Percentiles rank a stretch among this genome's conserved stretches.
These are phyloP conservation scores for Lactifluus hygrophoroides DNA, from an alignment of 768 basidiomycete genomes.

Conservation along the genomic window DNA sequence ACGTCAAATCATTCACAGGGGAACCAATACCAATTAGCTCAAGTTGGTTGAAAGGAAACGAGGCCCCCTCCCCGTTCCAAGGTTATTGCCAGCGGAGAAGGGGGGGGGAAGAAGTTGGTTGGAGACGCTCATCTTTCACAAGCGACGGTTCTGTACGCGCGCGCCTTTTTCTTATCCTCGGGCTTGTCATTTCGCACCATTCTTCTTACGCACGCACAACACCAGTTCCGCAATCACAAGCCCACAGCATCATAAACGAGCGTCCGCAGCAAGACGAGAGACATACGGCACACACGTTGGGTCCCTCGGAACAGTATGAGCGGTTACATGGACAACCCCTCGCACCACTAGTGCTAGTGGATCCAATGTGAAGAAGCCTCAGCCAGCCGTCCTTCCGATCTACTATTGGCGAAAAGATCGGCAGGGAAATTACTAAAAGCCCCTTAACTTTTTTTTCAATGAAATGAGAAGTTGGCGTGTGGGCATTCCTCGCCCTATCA, in stretches of 20 bases:
- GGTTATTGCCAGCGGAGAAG: no score
- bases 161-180: background rate
- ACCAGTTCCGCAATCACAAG: background rate
- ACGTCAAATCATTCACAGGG: no score
- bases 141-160: no score
- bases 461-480: background rate
- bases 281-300: conserved; percentile 16
- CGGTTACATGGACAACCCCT: background rate
- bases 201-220: no score
- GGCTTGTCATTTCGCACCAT: no score
- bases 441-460: no score
- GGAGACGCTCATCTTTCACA: background rate
- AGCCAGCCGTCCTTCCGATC: background rate
- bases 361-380: background rate
- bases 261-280: background rate
- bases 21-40: background rate
- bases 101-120: background rate
- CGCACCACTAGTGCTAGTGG: background rate
- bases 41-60: no score
- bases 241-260: background rate
- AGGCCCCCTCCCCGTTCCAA: no score
- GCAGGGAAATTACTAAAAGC: background rate
- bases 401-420: background rate
- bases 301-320: conserved; percentile 3
- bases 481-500: no score